Evolutionary conservation across 352 stramenopile species (phyloP).

Genomic region (Phytophthora pini): DNA sequence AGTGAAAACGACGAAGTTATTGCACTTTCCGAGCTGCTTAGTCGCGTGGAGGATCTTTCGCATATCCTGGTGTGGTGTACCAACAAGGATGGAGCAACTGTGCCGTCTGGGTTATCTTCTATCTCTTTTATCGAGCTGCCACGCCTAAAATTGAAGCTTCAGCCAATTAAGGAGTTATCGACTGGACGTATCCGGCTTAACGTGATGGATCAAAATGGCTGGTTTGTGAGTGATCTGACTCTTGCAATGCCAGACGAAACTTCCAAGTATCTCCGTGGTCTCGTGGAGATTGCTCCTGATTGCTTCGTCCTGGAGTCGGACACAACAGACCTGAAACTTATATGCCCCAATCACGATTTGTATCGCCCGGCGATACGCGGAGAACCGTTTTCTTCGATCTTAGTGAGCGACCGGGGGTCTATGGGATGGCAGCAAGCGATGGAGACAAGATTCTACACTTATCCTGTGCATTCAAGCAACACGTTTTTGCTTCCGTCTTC

Average conservation of each 20-base stretch:
- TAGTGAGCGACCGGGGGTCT: conserved; percentile 82
- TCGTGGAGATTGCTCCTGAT: conserved; percentile 64
- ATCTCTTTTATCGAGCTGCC: conserved; percentile 98
- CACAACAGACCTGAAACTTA: conserved; percentile 77
- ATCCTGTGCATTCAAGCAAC: conserved; percentile 97
- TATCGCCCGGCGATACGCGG: conserved; percentile 76
- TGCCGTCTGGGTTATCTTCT: conserved; percentile 24
- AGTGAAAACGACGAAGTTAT: conserved; percentile 44
- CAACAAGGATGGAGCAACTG: conserved; percentile 22
- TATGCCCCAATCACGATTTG: conserved; percentile 86
- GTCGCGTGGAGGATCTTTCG: conserved; percentile 95
- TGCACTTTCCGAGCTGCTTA: conserved; percentile 90
- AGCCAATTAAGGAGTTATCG: conserved; percentile 58
- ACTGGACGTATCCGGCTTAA: conserved; percentile 61
- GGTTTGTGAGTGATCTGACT: conserved; percentile 81
- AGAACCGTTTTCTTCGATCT: conserved; percentile 81
- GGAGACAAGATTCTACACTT: conserved; percentile 96
- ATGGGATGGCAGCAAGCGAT: conserved; percentile 89
- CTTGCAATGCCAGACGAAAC: conserved; percentile 37
- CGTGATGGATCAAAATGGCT: conserved; percentile 84
- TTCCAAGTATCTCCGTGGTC: conserved; percentile 57
- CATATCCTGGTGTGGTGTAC: conserved; percentile 97
- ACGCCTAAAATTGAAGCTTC: conserved; percentile 96
- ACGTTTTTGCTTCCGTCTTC: conserved; percentile 96
- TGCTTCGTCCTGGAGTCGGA: conserved; percentile 81